phyloP scores from a whole-genome alignment of 306 rosid species.

The Corylus americana region DNA sequence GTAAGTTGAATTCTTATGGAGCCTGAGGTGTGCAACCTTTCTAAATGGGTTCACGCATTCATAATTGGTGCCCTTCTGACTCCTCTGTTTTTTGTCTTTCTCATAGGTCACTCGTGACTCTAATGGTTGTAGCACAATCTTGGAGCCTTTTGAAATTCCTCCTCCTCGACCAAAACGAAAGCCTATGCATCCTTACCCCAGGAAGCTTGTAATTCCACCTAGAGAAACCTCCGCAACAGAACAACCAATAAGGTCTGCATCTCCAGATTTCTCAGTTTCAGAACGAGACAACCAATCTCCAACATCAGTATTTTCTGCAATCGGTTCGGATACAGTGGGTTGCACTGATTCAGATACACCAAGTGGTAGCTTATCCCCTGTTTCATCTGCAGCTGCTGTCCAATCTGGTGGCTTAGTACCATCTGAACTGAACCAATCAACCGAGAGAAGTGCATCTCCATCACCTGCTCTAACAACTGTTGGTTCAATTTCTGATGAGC shows the following conservation, averaged over 20 bases:
- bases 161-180: slow-evolving; percentile 88
- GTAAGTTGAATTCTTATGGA: slow-evolving; percentile 28
- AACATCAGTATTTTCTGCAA: slow-evolving; percentile 54
- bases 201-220: slow-evolving; percentile 49
- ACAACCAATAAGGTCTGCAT: slow-evolving; percentile 43
- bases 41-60: slow-evolving; percentile 21
- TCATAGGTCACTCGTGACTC: slow-evolving; percentile 55
- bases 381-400: slow-evolving; percentile 47
- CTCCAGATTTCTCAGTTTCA: slow-evolving; percentile 47
- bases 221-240: slow-evolving; percentile 31
- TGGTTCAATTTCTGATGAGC: slow-evolving; percentile 29
- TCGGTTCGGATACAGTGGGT: slow-evolving; percentile 50
- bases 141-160: slow-evolving; percentile 72
- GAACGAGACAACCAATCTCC: slow-evolving; percentile 73
- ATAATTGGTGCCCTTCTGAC: slow-evolving; percentile 23
- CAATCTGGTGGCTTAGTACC: slow-evolving; percentile 21
- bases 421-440: slow-evolving; percentile 39
- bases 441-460: slow-evolving; percentile 41
- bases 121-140: slow-evolving; percentile 31
- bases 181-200: slow-evolving; percentile 89
- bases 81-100: slow-evolving; percentile 16
- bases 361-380: slow-evolving; percentile 55
- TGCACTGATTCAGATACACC: slow-evolving; percentile 51
- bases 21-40: slow-evolving; percentile 28
- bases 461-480: slow-evolving; percentile 27